Percentiles rank a stretch among this genome's conserved stretches.
Conservation (phyloP, 1,139 yeast species). For the Suhomyces atakaporum region DNA sequence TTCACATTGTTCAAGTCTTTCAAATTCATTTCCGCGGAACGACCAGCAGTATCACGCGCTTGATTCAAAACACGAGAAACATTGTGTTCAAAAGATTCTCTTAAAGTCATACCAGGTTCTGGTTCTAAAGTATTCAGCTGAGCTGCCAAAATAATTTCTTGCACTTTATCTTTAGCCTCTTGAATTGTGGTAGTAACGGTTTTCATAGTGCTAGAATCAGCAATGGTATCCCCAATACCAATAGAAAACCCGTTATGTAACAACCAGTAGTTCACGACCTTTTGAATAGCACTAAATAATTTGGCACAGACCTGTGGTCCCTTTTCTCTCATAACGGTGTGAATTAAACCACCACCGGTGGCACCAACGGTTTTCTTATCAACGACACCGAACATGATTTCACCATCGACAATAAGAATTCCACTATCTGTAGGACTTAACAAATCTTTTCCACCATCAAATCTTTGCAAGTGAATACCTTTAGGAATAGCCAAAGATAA, state of each 20-base stretch:
- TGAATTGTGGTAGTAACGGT: conserved; percentile 90
- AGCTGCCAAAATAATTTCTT: conserved; percentile 88
- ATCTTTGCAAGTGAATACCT: conserved; percentile 91
- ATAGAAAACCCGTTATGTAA: conserved; percentile 96
- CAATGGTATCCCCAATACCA: conserved; percentile 99
- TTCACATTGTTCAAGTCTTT: conserved; percentile 94
- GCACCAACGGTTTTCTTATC: conserved; percentile 98
- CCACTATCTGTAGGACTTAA: conserved; percentile 87
- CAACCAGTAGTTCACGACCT: conserved; percentile 95
- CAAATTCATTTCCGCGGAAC: conserved; percentile 95
- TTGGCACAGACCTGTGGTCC: conserved; percentile 91
- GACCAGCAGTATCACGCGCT: conserved; percentile 99
- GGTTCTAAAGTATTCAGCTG: conserved; percentile 86
- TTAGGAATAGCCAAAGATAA: conserved; percentile 91
- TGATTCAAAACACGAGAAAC: conserved; percentile 94
- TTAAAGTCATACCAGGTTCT: conserved; percentile 98
- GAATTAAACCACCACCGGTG: conserved; percentile 96
- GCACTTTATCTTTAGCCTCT: conserved; percentile 90
- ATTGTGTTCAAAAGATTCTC: conserved; percentile 97
- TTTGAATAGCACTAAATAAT: conserved; percentile 89
- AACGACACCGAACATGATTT: conserved; percentile 94
- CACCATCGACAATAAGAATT: conserved; percentile 90
- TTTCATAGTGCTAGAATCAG: conserved; percentile 95
- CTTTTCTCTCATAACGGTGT: conserved; percentile 95
- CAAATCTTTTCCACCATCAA: conserved; percentile 86